Conservation (phyloP, 208 protist species). For the Trypanosomatidae sp. region DNA sequence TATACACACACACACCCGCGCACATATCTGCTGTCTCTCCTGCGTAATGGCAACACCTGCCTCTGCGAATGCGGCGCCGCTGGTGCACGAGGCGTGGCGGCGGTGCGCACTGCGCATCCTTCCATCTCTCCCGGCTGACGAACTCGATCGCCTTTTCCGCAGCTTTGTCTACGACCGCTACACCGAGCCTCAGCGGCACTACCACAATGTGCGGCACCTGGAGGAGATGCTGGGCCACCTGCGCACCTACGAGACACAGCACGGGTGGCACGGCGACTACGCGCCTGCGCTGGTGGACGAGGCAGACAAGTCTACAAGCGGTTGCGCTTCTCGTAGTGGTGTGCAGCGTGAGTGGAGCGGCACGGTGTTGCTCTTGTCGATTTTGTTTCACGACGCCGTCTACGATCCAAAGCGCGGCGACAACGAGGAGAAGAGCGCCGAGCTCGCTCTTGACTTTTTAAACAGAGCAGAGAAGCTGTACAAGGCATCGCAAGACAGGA, state of each 20-base stretch:
- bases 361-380: constrained; percentile 54
- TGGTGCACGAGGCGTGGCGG: no score
- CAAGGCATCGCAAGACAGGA: constrained; percentile 13
- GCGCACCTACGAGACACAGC: constrained; percentile 13
- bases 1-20: no score
- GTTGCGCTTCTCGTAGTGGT: background rate
- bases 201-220: constrained; percentile 71
- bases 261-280: constrained; percentile 23
- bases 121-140: no score
- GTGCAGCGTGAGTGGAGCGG: constrained; percentile 11
- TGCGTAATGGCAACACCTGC: no score
- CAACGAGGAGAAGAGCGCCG: constrained; percentile 76
- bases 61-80: no score
- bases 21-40: no score
- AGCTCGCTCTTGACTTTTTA: constrained; percentile 41
- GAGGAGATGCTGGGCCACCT: constrained; percentile 53
- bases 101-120: no score
- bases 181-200: constrained; percentile 59
- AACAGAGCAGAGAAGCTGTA: no score
- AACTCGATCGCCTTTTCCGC: no score
- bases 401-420: constrained; percentile 59
- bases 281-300: constrained; percentile 5
- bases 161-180: constrained; percentile 40
- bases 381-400: constrained; percentile 81
- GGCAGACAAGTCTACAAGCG: no score